Percentiles rank a stretch among this genome's conserved stretches.
Conservation (phyloP, 1,139 yeast genomes). For the Geotrichum restrictum region DNA sequence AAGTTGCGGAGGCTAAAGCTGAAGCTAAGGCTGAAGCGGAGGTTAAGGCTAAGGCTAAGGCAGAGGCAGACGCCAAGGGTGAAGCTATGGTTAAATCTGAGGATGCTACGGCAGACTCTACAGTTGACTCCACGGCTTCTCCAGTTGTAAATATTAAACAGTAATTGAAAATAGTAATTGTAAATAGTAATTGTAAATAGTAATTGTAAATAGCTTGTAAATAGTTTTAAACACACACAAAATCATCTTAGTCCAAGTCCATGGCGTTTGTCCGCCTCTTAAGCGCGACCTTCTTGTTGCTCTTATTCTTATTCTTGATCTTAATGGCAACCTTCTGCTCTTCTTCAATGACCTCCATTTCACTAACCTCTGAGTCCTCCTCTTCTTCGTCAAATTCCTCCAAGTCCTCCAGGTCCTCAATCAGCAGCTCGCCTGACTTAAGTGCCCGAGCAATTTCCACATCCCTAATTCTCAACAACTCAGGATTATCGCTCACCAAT, state of each 20-base stretch:
- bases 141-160: too few species aligned
- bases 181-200: too few species aligned
- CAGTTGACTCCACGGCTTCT: too few species aligned
- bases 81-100: too few species aligned
- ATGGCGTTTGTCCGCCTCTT: background rate
- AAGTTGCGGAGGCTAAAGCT: constrained; percentile 10
- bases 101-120: too few species aligned
- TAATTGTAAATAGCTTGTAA: too few species aligned
- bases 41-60: too few species aligned
- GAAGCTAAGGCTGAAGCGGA: too few species aligned
- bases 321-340: constrained; percentile 71
- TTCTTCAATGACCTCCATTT: constrained; percentile 44
- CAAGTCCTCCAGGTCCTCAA: constrained; percentile 48
- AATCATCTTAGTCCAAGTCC: background rate
- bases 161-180: too few species aligned
- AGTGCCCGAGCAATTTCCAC: constrained; percentile 80
- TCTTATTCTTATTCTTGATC: constrained; percentile 57
- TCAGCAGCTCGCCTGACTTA: constrained; percentile 63
- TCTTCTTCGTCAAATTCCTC: constrained; percentile 47
- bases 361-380: constrained; percentile 48
- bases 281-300: constrained; percentile 29
- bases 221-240: too few species aligned
- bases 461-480: constrained; percentile 83
- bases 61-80: too few species aligned
- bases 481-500: constrained; percentile 83